Conservation (phyloP, 2,329 filamentous ascomycete species). For the Phaeosphaeria sp. region DNA sequence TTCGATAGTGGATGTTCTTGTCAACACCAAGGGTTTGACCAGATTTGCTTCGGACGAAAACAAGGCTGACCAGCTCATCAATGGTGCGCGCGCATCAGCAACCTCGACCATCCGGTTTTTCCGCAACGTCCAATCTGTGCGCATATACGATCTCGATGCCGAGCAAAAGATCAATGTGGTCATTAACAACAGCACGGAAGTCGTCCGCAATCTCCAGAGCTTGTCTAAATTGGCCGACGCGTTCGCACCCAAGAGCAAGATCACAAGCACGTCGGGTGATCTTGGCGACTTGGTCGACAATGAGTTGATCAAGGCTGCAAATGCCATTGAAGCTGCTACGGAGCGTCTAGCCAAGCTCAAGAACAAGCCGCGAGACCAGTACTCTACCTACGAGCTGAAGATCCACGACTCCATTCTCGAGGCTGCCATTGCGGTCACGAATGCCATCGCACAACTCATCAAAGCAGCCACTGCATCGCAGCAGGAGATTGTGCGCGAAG, state of each 20-base stretch:
- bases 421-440: conserved; percentile 90
- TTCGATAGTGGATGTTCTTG: conserved; percentile 90
- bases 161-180: conserved; percentile 96
- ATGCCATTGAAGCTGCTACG: conserved; percentile 91
- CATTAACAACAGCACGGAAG: conserved; percentile 95
- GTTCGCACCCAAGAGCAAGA: conserved; percentile 88
- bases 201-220: conserved; percentile 91
- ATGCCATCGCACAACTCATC: conserved; percentile 91
- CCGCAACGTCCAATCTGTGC: conserved; percentile 90
- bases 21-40: conserved; percentile 94
- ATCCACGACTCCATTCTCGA: conserved; percentile 96
- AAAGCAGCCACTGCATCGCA: conserved; percentile 92
- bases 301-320: conserved; percentile 90
- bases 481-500: conserved; percentile 94
- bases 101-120: conserved; percentile 92
- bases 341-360: conserved; percentile 88
- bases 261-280: conserved; percentile 80
- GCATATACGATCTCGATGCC: conserved; percentile 86
- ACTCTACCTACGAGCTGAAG: conserved; percentile 93
- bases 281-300: conserved; percentile 90
- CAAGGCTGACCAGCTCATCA: conserved; percentile 85
- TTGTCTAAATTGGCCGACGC: conserved; percentile 92
- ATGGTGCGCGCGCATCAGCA: conserved; percentile 82
- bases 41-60: conserved; percentile 95
- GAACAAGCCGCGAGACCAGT: conserved; percentile 95